Conservation (phyloP, 129 eudicot genomes). For the Artemisia annua region DNA sequence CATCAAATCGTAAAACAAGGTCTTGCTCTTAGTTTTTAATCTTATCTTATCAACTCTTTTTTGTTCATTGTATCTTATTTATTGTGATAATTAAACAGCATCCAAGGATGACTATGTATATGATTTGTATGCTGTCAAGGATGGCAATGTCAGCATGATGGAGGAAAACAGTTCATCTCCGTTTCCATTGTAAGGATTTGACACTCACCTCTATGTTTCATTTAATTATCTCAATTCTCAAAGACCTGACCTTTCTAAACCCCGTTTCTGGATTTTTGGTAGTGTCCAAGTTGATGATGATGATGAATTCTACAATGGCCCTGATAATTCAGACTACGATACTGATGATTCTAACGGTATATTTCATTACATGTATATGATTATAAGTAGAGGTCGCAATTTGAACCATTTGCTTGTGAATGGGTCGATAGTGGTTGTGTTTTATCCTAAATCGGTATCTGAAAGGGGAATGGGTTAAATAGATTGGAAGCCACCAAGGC, state of each 20-base stretch:
- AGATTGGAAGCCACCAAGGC: background rate
- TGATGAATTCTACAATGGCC: conserved; percentile 79
- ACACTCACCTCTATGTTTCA: background rate
- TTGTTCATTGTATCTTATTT: background rate
- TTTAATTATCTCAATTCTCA: background rate
- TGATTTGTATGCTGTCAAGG: conserved; percentile 85
- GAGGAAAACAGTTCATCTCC: conserved; percentile 48
- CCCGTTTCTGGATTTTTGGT: conserved; percentile 13
- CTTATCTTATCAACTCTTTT: background rate
- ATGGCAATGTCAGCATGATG: conserved; percentile 33
- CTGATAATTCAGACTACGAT: conserved; percentile 72
- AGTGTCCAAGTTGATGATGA: conserved; percentile 83
- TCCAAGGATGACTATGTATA: conserved; percentile 69
- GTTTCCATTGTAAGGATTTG: conserved; percentile 66
- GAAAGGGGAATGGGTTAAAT: background rate
- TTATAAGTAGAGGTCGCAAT: background rate
- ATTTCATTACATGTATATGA: conserved; percentile 5
- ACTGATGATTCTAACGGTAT: conserved; percentile 93
- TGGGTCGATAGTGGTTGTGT: background rate
- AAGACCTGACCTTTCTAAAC: background rate
- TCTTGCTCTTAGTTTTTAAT: conserved; percentile 23
- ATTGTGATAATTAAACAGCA: conserved; percentile 39
- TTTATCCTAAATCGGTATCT: background rate
- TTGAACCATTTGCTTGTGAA: background rate
- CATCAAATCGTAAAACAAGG: conserved; percentile 42